phyloP scores from a whole-genome alignment of 208 protist genomes.

The Phytomonas francai region DNA sequence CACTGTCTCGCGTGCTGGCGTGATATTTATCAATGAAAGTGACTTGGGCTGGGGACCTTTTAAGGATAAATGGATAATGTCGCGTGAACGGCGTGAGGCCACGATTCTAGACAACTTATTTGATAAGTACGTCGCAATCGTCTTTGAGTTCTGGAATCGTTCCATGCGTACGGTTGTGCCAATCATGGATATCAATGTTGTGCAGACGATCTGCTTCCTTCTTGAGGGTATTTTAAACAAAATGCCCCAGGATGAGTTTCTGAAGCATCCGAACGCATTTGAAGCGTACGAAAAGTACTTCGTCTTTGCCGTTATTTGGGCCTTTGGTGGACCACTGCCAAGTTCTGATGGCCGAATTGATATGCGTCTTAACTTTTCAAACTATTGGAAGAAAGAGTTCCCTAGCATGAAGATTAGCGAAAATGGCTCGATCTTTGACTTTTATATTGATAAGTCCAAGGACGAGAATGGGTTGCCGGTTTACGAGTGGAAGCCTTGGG shows the following conservation, averaged over 20 bases:
- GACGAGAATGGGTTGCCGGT: slow-evolving; percentile 61
- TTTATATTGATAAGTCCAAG: slow-evolving; percentile 91
- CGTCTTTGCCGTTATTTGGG: slow-evolving; percentile 96
- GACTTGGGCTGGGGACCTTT: slow-evolving; percentile 97
- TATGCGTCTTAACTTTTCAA: slow-evolving; percentile 92
- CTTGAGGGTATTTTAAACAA: slow-evolving; percentile 92
- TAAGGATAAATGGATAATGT: slow-evolving; percentile 93
- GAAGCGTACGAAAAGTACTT: slow-evolving; percentile 97
- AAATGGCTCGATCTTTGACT: slow-evolving; percentile 93
- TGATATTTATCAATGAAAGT: slow-evolving; percentile 96
- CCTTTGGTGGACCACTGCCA: slow-evolving; percentile 93
- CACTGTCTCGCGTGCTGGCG: slow-evolving; percentile 96
- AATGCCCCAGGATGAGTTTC: slow-evolving; percentile 76
- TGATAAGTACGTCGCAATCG: slow-evolving; percentile 94
- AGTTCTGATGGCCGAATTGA: slow-evolving; percentile 92
- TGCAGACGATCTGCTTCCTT: slow-evolving; percentile 95
- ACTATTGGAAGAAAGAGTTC: slow-evolving; percentile 94
- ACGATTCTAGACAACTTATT: slow-evolving; percentile 94
- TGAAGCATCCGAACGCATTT: slow-evolving; percentile 79
- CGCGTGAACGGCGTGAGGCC: slow-evolving; percentile 86
- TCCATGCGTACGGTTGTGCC: slow-evolving; percentile 82
- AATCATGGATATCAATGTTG: slow-evolving; percentile 92
- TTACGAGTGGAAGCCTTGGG: slow-evolving; percentile 91
- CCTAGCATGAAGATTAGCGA: slow-evolving; percentile 90
- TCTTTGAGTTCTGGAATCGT: slow-evolving; percentile 92